Percentiles rank a stretch among this genome's conserved stretches.
These are phyloP conservation scores for Nephelium lappaceum DNA, from an alignment of 345 rosid species.

Conservation along the genomic window DNA sequence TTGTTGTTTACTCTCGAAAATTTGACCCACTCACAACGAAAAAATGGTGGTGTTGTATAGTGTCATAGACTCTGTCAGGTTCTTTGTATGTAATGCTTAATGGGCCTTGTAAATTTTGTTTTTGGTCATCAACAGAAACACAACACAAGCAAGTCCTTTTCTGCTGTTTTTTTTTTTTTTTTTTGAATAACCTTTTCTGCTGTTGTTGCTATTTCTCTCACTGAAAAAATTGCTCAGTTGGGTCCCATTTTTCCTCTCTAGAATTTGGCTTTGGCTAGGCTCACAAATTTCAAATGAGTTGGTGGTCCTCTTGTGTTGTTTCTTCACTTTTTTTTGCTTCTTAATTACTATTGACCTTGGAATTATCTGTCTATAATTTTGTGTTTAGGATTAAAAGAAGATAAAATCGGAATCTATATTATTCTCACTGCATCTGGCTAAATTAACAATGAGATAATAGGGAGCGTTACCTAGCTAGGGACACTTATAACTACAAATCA, in stretches of 20 bases:
- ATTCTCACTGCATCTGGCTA: conserved; percentile 11
- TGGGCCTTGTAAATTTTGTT: background rate
- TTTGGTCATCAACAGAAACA: background rate
- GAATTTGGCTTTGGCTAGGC: conserved; percentile 11
- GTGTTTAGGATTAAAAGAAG: conserved; percentile 4
- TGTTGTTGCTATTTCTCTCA: background rate
- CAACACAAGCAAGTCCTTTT: background rate
- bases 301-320: conserved; percentile 23
- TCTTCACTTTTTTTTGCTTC: background rate
- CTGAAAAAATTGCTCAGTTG: conserved; percentile 21
- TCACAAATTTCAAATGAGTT: conserved; percentile 29
- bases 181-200: background rate
- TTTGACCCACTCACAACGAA: conserved; percentile 43
- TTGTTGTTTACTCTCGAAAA: conserved; percentile 17
- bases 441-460: background rate
- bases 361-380: conserved; percentile 10
- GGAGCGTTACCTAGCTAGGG: background rate
- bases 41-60: conserved; percentile 19
- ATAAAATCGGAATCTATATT: background rate
- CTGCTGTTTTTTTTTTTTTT: too few species aligned
- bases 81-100: conserved; percentile 21
- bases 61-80: conserved; percentile 31
- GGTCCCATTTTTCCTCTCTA: conserved; percentile 32
- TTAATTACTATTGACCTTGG: background rate
- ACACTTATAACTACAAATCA: background rate